Evolutionary conservation across 371 early-diverging fungal genomes (phyloP).

Genomic region (Circinella minor): DNA sequence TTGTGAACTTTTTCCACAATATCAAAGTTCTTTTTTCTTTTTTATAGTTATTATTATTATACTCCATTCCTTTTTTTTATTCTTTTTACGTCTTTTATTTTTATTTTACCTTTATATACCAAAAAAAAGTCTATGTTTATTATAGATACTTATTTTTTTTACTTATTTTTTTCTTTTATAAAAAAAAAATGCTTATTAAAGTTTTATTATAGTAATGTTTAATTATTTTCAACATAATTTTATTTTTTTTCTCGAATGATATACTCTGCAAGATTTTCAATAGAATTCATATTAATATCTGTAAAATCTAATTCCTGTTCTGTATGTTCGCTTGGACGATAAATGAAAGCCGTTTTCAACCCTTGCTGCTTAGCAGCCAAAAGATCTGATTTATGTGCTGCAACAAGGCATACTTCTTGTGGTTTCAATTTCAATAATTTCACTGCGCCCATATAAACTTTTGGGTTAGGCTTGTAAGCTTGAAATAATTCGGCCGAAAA

Average conservation of each 20-base stretch:
- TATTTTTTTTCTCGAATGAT: not conserved
- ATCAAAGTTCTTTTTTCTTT: not conserved
- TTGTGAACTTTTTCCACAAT: too few relatives aligned
- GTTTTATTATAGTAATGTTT: not conserved
- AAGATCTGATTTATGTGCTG: slow-evolving; percentile 18
- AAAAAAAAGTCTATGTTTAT: slow-evolving; percentile 6
- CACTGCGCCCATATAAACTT: slow-evolving; percentile 17
- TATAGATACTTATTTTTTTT: not conserved
- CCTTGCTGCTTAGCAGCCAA: slow-evolving; percentile 17
- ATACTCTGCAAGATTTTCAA: slow-evolving; percentile 7
- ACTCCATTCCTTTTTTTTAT: not conserved
- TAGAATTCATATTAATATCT: not conserved
- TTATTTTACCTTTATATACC: not conserved
- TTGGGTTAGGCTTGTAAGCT: slow-evolving; percentile 19
- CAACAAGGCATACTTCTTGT: slow-evolving; percentile 22
- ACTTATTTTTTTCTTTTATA: not conserved
- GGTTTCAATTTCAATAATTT: slow-evolving; percentile 17
- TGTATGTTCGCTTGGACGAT: slow-evolving; percentile 17
- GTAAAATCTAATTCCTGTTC: not conserved
- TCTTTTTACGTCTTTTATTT: not conserved
- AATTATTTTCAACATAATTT: not conserved
- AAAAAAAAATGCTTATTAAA: not conserved
- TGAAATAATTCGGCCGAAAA: slow-evolving; percentile 20
- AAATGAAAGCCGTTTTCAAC: slow-evolving; percentile 12
- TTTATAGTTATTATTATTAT: not conserved